These are phyloP conservation scores for Groenewaldozyma auringiensis DNA, from an alignment of 1,139 yeast species.

Conservation along the genomic window DNA sequence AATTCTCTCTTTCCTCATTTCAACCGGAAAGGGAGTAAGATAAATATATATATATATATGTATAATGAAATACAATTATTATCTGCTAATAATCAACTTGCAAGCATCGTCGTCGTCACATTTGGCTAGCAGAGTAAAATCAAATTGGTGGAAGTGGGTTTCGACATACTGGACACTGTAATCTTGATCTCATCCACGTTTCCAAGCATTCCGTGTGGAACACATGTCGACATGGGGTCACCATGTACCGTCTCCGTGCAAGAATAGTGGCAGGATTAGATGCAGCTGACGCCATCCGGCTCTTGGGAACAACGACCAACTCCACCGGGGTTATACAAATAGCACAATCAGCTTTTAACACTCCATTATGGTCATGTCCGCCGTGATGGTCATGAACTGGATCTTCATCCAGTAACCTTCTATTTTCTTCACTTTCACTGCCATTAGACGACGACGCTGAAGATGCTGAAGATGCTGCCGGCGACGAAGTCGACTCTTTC, in stretches of 20 bases:
- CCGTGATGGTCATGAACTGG: background rate
- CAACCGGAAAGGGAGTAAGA: background rate
- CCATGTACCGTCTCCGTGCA: conserved; percentile 54
- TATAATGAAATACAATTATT: background rate
- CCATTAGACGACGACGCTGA: no score
- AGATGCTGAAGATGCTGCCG: no score
- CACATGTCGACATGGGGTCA: conserved; percentile 86
- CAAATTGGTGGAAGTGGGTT: conserved; percentile 66
- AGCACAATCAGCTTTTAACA: conserved; percentile 54
- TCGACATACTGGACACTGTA: conserved; percentile 93
- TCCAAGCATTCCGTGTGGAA: conserved; percentile 85
- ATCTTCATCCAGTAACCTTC: conserved; percentile 3
- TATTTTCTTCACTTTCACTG: background rate
- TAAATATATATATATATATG: conserved; percentile 3
- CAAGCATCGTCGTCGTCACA: no score
- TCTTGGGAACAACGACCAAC: conserved; percentile 44
- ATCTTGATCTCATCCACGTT: conserved; percentile 86
- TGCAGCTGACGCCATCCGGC: conserved; percentile 27
- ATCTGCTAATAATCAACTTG: no score
- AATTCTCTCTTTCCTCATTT: background rate
- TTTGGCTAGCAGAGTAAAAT: background rate
- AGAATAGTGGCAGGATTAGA: conserved; percentile 28
- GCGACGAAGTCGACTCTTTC: background rate
- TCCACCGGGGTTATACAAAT: conserved; percentile 79
- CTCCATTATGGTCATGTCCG: background rate